A percentile compares a stretch with the other conserved stretches of the same genome.
Conservation (phyloP, 805 yeast genomes). For the Candida insectalens region DNA sequence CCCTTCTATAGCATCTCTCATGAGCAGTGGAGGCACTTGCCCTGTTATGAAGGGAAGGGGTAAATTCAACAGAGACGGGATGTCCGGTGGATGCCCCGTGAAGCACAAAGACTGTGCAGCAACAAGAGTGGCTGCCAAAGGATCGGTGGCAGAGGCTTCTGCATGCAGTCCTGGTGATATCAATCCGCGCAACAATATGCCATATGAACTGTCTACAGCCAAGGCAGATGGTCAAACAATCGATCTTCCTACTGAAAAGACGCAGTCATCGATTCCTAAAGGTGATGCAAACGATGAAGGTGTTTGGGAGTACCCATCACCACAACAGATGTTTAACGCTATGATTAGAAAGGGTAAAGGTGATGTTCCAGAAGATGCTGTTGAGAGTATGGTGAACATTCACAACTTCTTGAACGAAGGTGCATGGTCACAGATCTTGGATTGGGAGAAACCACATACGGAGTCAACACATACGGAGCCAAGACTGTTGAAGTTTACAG, state of each 20-base stretch:
- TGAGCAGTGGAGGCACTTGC: too few relatives aligned
- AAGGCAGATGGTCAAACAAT: slow-evolving; percentile 74
- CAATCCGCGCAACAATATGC: slow-evolving; percentile 89
- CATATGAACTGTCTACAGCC: slow-evolving; percentile 53
- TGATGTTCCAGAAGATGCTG: slow-evolving; percentile 90
- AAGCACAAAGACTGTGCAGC: slow-evolving; percentile 11
- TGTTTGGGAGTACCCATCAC: slow-evolving; percentile 97
- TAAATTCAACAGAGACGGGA: too few relatives aligned
- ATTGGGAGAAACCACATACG: slow-evolving; percentile 81
- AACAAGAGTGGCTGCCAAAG: background rate
- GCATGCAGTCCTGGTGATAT: slow-evolving; percentile 34
- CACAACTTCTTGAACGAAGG: slow-evolving; percentile 96
- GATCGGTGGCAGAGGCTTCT: too few relatives aligned
- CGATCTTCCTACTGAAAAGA: slow-evolving; percentile 73
- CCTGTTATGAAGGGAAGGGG: too few relatives aligned
- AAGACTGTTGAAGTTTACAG: slow-evolving; percentile 76
- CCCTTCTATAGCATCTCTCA: too few relatives aligned
- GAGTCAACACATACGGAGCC: slow-evolving; percentile 49
- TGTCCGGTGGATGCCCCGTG: slow-evolving; percentile 19
- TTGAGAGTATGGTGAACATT: slow-evolving; percentile 92
- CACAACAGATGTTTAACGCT: slow-evolving; percentile 98
- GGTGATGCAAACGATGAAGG: slow-evolving; percentile 60
- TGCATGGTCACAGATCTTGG: slow-evolving; percentile 89
- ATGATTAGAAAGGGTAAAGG: slow-evolving; percentile 93
- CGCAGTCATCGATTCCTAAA: slow-evolving; percentile 78